phyloP scores from a whole-genome alignment of 352 stramenopile species.

The Blastocystis sp. region DNA sequence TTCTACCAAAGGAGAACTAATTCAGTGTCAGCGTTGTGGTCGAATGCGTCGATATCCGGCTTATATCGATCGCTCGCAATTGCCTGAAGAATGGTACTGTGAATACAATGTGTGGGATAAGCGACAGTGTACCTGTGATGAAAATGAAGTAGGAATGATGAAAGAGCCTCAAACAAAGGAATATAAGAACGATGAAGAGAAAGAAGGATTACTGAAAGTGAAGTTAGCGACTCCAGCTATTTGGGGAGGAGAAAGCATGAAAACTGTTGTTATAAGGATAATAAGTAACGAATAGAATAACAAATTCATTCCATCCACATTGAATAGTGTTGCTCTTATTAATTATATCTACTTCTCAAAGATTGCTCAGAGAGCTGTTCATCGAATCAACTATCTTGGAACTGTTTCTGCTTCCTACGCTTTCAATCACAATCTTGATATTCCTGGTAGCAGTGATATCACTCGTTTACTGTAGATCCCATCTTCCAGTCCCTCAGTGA shows the following conservation, averaged over 20 bases:
- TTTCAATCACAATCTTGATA: slow-evolving; percentile 37
- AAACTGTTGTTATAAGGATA: background rate
- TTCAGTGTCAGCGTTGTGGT: slow-evolving; percentile 35
- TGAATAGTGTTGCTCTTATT: slow-evolving; percentile 34
- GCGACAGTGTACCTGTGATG: background rate
- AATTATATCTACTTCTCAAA: slow-evolving; percentile 58
- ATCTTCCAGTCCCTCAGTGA: background rate
- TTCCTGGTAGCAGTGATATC: background rate
- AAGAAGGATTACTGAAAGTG: background rate
- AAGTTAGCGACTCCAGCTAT: slow-evolving; percentile 46
- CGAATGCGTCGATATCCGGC: background rate
- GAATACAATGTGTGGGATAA: slow-evolving; percentile 49
- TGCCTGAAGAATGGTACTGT: slow-evolving; percentile 16
- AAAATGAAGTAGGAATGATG: background rate
- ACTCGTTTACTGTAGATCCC: background rate
- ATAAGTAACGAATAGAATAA: slow-evolving; percentile 10
- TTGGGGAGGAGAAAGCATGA: slow-evolving; percentile 51
- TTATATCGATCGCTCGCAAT: slow-evolving; percentile 39
- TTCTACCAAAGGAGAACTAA: background rate
- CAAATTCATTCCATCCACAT: slow-evolving; percentile 35
- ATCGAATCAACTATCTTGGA: slow-evolving; percentile 44
- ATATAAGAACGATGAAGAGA: background rate
- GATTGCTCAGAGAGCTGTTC: slow-evolving; percentile 30
- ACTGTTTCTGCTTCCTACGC: slow-evolving; percentile 21
- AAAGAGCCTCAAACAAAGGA: background rate